A percentile compares a stretch with the other conserved stretches of the same genome.
phyloP scores from a whole-genome alignment of 345 rosid species.

The Gossypium anomalum region DNA sequence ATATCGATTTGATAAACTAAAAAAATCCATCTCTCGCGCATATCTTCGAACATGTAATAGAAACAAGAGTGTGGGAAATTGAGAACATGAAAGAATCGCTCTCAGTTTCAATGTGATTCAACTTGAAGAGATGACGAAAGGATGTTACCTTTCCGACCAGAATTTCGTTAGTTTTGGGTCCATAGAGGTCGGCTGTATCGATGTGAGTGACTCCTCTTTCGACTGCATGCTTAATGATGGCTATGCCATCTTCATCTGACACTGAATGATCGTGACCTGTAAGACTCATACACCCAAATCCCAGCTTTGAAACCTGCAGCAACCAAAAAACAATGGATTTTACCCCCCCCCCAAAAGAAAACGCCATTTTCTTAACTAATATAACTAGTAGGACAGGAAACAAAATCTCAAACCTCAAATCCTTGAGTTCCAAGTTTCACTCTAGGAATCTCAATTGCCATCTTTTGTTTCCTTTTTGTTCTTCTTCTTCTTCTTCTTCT shows the following conservation, averaged over 20 bases:
- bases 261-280: background rate
- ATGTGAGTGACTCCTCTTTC: background rate
- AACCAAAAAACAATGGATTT: background rate
- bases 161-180: background rate
- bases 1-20: background rate
- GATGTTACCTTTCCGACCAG: background rate
- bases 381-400: background rate
- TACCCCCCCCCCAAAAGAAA: background rate
- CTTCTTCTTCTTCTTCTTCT: background rate
- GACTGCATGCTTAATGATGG: background rate
- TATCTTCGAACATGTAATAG: background rate
- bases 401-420: background rate
- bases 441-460: background rate
- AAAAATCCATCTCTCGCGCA: background rate
- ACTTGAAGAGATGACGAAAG: too few species aligned
- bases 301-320: background rate
- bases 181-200: background rate
- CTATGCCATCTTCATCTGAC: background rate
- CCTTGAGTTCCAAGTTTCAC: constrained; percentile 14
- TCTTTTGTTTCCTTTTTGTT: background rate
- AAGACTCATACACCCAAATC: background rate
- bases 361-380: too few species aligned
- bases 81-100: too few species aligned
- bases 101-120: too few species aligned
- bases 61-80: background rate